Base-by-base conservation (phyloP, 768 basidiomycete species). In the Stropharia rugosoannulata region DNA sequence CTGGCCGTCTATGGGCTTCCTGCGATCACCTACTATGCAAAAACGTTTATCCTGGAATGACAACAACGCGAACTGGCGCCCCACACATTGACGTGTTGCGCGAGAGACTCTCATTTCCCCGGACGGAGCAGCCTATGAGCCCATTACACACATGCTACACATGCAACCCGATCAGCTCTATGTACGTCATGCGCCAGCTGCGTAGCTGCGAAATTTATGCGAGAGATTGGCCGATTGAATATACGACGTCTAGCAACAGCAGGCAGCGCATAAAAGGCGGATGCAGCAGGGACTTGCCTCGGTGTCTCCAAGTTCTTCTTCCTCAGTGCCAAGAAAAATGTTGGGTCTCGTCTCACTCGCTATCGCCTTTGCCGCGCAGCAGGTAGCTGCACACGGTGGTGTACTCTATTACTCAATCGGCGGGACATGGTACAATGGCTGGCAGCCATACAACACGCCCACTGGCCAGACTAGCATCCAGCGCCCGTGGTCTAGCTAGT, bases 401-500 rank as follows among this genome's bases (percentile, higher is more conserved):
- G 78, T 80, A 10, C 61, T 78, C 35, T 64, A 69, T n/a, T 77
- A 77, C 65, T 62, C 66, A 13, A 75, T 70, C 48, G 72, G 64
- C 27, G 73, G 73, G 3, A 69, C 65, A 13, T 70, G 66, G 65
- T 80, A 78, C 65, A 57, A 68, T 22, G 78, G 78, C 13, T 78
- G 73, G 72, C 44, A 58, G 25, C 73, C 78, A 15, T 80, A 80
- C 64, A 74, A 80, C 63, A 64, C 70, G 6, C 72, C 76, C 10
- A 60, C 59, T 9, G 77, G 76, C 5, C 78, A 78, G 63, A 72
- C 75, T 5, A 51, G 62, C 16, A 80, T 80, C 48, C 68, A 78
- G 53, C 68, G 78, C 16, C 76, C 75, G 16, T 80, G 78, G 78
- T 59, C 73, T 3, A 69, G 71, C 36, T 80, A 75, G 78, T 80